phyloP scores from a whole-genome alignment of 495 filamentous ascomycete genomes.

The Penicillium alfredii region DNA sequence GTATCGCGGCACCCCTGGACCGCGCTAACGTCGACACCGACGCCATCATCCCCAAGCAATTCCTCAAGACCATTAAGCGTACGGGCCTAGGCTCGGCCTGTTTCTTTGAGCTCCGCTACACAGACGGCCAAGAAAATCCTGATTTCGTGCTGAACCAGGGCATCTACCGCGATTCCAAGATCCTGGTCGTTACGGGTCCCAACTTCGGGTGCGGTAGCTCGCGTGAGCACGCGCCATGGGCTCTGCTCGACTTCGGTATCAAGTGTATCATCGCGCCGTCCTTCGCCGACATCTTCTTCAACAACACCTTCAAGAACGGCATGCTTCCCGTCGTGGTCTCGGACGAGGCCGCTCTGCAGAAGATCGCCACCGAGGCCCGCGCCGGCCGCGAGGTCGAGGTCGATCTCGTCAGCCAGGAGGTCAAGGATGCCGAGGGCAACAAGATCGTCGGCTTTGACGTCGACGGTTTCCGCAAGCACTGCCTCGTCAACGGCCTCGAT shows the following conservation, averaged over 20 bases:
- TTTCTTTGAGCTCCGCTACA: slow-evolving; percentile 77
- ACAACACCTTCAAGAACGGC: slow-evolving; percentile 99
- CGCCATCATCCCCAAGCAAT: slow-evolving; percentile 98
- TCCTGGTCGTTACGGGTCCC: slow-evolving; percentile 84
- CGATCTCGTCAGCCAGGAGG: slow-evolving; percentile 78
- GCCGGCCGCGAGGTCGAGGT: slow-evolving; percentile 85
- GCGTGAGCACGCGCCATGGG: slow-evolving; percentile 96
- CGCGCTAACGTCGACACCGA: slow-evolving; percentile 92
- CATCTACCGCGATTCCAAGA: slow-evolving; percentile 78
- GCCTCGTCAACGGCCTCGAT: slow-evolving; percentile 88
- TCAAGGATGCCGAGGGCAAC: slow-evolving; percentile 69
- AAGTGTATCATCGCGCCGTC: slow-evolving; percentile 87
- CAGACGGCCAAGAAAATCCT: slow-evolving; percentile 67
- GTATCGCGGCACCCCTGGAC: slow-evolving; percentile 84
- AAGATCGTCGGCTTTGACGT: slow-evolving; percentile 75
- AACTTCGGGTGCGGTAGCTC: slow-evolving; percentile 97
- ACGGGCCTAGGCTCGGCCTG: slow-evolving; percentile 85
- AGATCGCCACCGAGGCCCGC: slow-evolving; percentile 72
- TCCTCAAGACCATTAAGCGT: slow-evolving; percentile 98
- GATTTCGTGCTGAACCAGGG: slow-evolving; percentile 89
- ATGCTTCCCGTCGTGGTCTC: slow-evolving; percentile 85
- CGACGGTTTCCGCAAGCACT: slow-evolving; percentile 89
- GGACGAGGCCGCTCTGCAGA: slow-evolving; percentile 57
- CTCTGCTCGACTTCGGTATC: slow-evolving; percentile 93
- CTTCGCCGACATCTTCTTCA: slow-evolving; percentile 98